Evolutionary conservation across 495 filamentous ascomycete genomes (phyloP).

Genomic region (Hypoxylon fragiforme): DNA sequence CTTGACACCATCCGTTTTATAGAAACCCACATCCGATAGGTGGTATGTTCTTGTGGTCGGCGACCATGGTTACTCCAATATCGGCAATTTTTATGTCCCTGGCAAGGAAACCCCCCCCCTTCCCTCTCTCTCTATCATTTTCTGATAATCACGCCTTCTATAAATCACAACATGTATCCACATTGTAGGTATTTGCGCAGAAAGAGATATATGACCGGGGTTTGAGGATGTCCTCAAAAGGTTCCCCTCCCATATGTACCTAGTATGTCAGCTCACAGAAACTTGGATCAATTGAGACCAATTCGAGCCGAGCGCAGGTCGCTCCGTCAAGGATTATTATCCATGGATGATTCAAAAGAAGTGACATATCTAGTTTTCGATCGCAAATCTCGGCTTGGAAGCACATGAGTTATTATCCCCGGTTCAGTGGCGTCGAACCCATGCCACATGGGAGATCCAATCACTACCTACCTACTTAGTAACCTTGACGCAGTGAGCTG

Average conservation of each 20-base stretch:
- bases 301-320: conserved; percentile 8
- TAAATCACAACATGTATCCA: too few relatives aligned
- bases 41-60: background rate
- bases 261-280: too few relatives aligned
- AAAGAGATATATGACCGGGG: conserved; percentile 5
- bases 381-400: conserved; percentile 24
- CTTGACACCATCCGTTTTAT: background rate
- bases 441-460: conserved; percentile 20
- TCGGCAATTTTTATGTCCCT: background rate
- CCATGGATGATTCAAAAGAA: too few relatives aligned
- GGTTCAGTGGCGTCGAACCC: conserved; percentile 16
- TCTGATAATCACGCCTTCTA: too few relatives aligned
- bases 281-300: conserved; percentile 7
- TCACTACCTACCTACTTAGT: too few relatives aligned
- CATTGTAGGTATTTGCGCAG: too few relatives aligned
- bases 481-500: conserved; percentile 2
- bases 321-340: background rate
- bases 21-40: background rate
- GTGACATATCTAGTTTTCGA: too few relatives aligned
- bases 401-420: conserved; percentile 1
- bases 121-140: too few relatives aligned
- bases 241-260: background rate
- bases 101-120: background rate
- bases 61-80: background rate
- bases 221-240: conserved; percentile 7